Percentiles rank a stretch among this genome's conserved stretches.
Evolutionary conservation across 495 filamentous ascomycete species (phyloP).

Genomic region (Podospora tetraspora): DNA sequence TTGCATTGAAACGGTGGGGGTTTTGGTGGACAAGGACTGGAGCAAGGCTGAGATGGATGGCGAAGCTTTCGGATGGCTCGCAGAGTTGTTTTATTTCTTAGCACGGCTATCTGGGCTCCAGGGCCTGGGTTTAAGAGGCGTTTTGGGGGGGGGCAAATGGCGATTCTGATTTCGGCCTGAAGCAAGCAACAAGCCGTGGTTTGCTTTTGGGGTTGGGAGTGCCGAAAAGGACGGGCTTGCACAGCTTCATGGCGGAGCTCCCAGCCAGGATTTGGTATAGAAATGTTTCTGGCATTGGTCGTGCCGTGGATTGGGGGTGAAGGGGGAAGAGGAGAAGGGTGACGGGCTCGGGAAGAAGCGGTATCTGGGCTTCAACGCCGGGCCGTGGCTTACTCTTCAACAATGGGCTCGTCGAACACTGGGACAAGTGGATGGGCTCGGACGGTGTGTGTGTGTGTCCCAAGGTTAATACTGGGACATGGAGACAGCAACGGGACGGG

Average conservation of each 20-base stretch:
- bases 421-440: too few species aligned
- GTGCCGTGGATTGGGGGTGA: neutral
- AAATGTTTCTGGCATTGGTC: neutral
- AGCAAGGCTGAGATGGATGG: neutral
- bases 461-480: neutral
- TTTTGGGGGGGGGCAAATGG: neutral
- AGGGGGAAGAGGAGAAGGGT: neutral
- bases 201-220: neutral
- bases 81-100: constrained; percentile 2
- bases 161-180: neutral
- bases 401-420: neutral
- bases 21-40: constrained; percentile 1
- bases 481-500: neutral
- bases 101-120: neutral
- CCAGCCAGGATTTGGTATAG: neutral
- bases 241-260: neutral
- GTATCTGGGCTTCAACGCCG: neutral
- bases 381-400: neutral
- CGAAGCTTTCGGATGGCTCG: neutral
- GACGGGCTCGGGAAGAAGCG: too few species aligned
- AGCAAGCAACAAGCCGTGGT: neutral
- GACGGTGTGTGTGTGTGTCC: neutral
- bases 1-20: constrained; percentile 11
- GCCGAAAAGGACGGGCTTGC: neutral
- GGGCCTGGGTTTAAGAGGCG: neutral